Evolutionary conservation across 768 basidiomycete species (phyloP).

Genomic region (Cyclocybe aegerita): DNA sequence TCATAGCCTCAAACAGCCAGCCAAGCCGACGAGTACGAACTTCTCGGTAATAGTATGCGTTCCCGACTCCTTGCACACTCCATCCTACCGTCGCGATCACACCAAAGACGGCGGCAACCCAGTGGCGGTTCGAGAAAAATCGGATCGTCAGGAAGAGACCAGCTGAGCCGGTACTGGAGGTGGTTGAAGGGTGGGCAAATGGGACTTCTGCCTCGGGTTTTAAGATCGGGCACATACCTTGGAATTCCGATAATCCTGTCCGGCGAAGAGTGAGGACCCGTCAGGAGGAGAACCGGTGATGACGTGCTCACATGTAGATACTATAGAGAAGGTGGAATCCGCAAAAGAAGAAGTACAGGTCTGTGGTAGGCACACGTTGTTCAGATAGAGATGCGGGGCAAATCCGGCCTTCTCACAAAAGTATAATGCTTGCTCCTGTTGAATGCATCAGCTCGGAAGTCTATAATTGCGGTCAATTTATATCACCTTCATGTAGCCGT

Average conservation of each 20-base stretch:
- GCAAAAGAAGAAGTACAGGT: constrained; percentile 95
- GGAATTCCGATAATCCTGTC: constrained; percentile 92
- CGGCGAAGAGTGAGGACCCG: constrained; percentile 28
- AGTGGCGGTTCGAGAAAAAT: constrained; percentile 67
- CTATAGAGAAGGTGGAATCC: constrained; percentile 95
- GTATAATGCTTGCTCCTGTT: constrained; percentile 88
- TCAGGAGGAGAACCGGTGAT: constrained; percentile 21
- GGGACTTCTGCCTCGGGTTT: constrained; percentile 35
- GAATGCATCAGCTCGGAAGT: constrained; percentile 17
- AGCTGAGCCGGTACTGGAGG: constrained; percentile 82
- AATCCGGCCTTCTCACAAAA: constrained; percentile 64
- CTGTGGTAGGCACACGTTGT: constrained; percentile 42
- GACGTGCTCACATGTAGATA: constrained; percentile 75
- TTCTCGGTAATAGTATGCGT: constrained; percentile 77
- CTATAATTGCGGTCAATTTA: constrained; percentile 8
- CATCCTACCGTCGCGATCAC: constrained; percentile 84
- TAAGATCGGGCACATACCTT: constrained; percentile 42
- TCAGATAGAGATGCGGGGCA: constrained; percentile 25
- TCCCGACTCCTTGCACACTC: constrained; percentile 82
- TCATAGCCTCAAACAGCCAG: constrained; percentile 5
- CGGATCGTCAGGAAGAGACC: constrained; percentile 92
- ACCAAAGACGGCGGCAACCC: constrained; percentile 81
- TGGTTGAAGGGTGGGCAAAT: constrained; percentile 16
- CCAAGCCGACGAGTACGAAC: constrained; percentile 36
- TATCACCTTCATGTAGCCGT: constrained; percentile 92